phyloP scores from a whole-genome alignment of 78 protist species.

The Neovahlkampfia damariscottae region DNA sequence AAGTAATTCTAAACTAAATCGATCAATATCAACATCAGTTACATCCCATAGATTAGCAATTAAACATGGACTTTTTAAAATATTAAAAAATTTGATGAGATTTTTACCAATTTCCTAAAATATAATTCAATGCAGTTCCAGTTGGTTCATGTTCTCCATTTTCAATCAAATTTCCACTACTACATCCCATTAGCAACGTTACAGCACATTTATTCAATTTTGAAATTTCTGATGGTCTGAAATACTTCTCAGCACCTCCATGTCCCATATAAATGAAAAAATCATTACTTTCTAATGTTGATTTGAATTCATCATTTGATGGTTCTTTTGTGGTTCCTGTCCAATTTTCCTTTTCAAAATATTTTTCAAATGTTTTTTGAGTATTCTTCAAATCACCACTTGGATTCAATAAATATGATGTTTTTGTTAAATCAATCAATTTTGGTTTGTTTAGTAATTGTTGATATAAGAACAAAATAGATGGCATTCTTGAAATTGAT shows the following conservation, averaged over 20 bases:
- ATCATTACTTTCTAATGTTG: not conserved
- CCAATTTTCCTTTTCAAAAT: not conserved
- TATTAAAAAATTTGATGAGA: too few relatives aligned
- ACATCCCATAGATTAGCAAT: slow-evolving; percentile 22
- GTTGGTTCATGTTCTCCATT: not conserved
- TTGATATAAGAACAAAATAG: not conserved
- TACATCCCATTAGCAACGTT: not conserved
- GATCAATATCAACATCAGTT: slow-evolving; percentile 15
- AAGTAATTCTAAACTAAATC: slow-evolving; percentile 1
- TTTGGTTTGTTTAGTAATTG: not conserved
- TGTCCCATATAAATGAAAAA: not conserved
- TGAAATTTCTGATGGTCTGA: not conserved
- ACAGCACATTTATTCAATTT: not conserved
- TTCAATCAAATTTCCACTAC: not conserved
- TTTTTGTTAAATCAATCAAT: not conserved
- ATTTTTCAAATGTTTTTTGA: not conserved
- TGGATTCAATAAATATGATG: not conserved
- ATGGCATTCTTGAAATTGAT: not conserved
- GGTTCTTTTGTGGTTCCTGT: not conserved
- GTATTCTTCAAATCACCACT: not conserved
- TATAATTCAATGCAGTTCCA: not conserved
- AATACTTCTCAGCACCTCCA: not conserved
- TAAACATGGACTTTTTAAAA: slow-evolving; percentile 13
- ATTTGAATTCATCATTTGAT: not conserved
- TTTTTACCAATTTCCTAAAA: slow-evolving; percentile 1